Evolutionary conservation across 2,329 filamentous ascomycete genomes (phyloP).

Genomic region (Talaromyces sp.): DNA sequence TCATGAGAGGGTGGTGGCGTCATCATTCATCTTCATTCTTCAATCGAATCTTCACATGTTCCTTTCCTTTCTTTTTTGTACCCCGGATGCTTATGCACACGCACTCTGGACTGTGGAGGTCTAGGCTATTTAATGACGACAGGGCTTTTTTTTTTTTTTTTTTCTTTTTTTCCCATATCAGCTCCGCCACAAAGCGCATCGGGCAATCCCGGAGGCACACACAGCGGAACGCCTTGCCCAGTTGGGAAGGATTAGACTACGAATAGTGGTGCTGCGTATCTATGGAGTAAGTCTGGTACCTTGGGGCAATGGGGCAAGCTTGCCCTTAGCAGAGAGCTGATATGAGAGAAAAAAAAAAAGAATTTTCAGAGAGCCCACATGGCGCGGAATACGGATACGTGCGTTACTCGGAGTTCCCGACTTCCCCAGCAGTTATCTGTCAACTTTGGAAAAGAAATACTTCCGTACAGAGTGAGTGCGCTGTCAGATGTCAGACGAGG

Average conservation of each 20-base stretch:
- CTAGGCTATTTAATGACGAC: background rate
- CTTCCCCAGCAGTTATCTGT: background rate
- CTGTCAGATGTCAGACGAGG: background rate
- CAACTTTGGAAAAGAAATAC: background rate
- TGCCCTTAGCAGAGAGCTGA: background rate
- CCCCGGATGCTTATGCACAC: background rate
- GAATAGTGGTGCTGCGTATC: background rate
- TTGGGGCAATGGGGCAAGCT: background rate
- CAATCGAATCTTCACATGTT: background rate
- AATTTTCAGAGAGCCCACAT: background rate
- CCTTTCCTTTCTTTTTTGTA: background rate
- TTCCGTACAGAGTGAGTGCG: background rate
- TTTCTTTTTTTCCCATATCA: background rate
- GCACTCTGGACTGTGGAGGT: background rate
- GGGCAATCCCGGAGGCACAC: background rate
- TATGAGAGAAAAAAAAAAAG: background rate
- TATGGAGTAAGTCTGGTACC: background rate
- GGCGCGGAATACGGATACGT: no score
- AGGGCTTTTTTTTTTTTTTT: background rate
- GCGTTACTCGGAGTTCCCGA: background rate
- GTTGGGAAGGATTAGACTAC: background rate
- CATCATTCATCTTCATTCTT: background rate
- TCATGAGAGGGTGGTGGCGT: background rate
- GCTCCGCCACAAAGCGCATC: background rate
- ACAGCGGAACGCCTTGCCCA: background rate